Evolutionary conservation across 1,284 basidiomycete species (phyloP).

Genomic region (Boletus subluridellus): DNA sequence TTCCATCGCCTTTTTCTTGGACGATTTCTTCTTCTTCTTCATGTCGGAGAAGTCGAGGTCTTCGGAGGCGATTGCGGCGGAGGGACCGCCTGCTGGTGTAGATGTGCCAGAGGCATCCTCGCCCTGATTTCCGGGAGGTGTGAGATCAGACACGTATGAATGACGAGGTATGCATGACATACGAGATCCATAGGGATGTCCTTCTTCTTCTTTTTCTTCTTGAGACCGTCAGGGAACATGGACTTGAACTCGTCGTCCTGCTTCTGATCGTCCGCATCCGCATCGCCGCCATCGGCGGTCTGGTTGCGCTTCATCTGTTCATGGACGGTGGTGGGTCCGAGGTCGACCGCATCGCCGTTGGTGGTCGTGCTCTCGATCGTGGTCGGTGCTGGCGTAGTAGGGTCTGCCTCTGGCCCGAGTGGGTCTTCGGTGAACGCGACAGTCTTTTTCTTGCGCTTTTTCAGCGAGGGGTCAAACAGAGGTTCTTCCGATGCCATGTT

Average conservation of each 20-base stretch:
- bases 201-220: conserved; percentile 93
- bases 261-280: conserved; percentile 41
- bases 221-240: conserved; percentile 78
- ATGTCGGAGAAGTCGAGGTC: conserved; percentile 81
- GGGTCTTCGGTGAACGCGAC: conserved; percentile 82
- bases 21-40: conserved; percentile 77
- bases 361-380: conserved; percentile 64
- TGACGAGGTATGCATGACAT: conserved; percentile 28
- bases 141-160: conserved; percentile 7
- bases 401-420: conserved; percentile 77
- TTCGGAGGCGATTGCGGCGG: conserved; percentile 48
- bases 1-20: conserved; percentile 76
- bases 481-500: conserved; percentile 66
- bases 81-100: conserved; percentile 44
- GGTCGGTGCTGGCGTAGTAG: conserved; percentile 68
- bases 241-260: conserved; percentile 74
- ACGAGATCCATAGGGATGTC: conserved; percentile 83
- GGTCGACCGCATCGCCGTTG: conserved; percentile 66
- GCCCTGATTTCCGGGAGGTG: conserved; percentile 38
- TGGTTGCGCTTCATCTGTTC: conserved; percentile 61
- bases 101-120: conserved; percentile 61
- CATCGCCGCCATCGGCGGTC: conserved; percentile 39
- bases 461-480: conserved; percentile 76
- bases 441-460: conserved; percentile 83
- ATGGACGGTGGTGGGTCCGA: conserved; percentile 69